phyloP scores from a whole-genome alignment of 768 basidiomycete genomes.

The Hortiboletus flavorubellus region DNA sequence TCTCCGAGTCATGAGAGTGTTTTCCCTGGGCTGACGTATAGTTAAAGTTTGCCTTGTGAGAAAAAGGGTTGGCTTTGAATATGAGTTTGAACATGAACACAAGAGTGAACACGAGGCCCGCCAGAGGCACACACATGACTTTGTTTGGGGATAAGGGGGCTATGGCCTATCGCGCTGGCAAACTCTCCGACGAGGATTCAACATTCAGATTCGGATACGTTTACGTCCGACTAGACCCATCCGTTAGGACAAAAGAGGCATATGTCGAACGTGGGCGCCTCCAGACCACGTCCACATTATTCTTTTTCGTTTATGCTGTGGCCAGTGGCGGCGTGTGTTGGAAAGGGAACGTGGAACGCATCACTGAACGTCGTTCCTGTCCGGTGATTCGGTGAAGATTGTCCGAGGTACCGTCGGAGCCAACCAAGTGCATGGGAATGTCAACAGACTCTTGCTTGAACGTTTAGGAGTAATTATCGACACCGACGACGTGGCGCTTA shows the following conservation, averaged over 20 bases:
- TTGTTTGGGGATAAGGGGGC: slow-evolving; percentile 24
- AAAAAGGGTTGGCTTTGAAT: slow-evolving; percentile 3
- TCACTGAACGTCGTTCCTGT: background rate
- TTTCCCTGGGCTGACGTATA: slow-evolving; percentile 16
- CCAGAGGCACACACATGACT: slow-evolving; percentile 24
- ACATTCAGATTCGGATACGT: background rate
- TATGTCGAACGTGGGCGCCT: background rate
- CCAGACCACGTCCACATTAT: background rate
- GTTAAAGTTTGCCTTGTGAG: slow-evolving; percentile 23
- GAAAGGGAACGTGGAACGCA: background rate
- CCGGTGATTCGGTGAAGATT: slow-evolving; percentile 1
- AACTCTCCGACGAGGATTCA: background rate
- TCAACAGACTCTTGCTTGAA: background rate
- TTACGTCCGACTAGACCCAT: slow-evolving; percentile 3
- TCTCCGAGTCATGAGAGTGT: background rate
- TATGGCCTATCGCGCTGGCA: background rate
- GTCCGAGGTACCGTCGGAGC: slow-evolving; percentile 9
- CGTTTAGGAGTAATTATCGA: too few relatives aligned
- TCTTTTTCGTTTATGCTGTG: background rate
- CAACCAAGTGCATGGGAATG: background rate
- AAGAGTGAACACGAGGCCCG: slow-evolving; percentile 25
- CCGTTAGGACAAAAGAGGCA: background rate
- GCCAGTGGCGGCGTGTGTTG: background rate
- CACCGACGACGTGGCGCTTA: background rate
- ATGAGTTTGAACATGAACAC: slow-evolving; percentile 2